Evolutionary conservation across 2,329 filamentous ascomycete genomes (phyloP), one percentile per base, ranked within the genome.

Genomic region (Colletotrichum trifolii): DNA sequence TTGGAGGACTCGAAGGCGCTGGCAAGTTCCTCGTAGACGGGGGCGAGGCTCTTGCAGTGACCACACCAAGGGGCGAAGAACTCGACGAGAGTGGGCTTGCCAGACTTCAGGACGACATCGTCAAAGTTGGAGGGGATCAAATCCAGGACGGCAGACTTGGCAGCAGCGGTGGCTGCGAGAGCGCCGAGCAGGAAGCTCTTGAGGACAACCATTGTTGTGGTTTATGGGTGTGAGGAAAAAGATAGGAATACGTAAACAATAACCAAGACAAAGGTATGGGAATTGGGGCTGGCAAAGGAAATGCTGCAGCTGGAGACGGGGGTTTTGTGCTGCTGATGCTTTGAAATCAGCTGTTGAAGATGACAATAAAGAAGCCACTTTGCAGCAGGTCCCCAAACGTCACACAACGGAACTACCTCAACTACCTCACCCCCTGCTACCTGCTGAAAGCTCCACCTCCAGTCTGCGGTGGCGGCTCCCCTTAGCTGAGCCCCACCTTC

Each of bases 1-100:
- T 87, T 87, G 69, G 89, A 89, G 73, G 87, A 89, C 69, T 91
- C 89, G 78, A 94, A 97, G 46, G 84, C 82, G 54, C 84, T 78
- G 50, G 89, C 96, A 47, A 99, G 89, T 76, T 99, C 92, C 78
- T 99, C 96, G 80, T 96, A 99, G 65, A 96, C 84, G 54, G 96
- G 96, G 13, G 96, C 96, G 39, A 99, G 91, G 75, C 83, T 97
- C 87, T 98, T 98, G 93, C 96, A 99, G 86, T 99, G 96, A 38
- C 96, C 96, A 76, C 96, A 99, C 96, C 96, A 99, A 33, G 95
- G 94, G 39, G 96, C 96, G 76, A 97, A 98, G 87, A 99, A 99
- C 79, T 98, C 94, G 72, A 98, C 94, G 34, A 99, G 89, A 0
- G 96, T 94, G 47, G 96, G 95, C 84, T 97, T 98, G 79, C 94